A percentile compares a stretch with the other conserved stretches of the same genome.
phyloP scores from a whole-genome alignment of 495 filamentous ascomycete species.

The Xanthoparmelia taractica region DNA sequence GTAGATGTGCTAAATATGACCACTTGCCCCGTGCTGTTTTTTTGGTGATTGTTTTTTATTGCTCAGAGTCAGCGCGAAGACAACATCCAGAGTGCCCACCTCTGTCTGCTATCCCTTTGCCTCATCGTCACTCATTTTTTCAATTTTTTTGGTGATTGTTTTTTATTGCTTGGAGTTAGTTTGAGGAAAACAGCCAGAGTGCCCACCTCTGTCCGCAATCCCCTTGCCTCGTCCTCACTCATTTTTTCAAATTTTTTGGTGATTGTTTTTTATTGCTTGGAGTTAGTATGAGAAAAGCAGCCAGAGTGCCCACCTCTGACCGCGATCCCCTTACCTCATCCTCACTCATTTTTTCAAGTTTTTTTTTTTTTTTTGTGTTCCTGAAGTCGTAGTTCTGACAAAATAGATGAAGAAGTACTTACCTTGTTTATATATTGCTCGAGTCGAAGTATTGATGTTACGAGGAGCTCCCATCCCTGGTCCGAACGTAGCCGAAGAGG shows the following conservation, averaged over 20 bases:
- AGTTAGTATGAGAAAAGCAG: background rate
- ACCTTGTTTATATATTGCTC: background rate
- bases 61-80: background rate
- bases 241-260: conserved; percentile 9
- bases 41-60: conserved; percentile 20
- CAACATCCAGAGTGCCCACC: background rate
- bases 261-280: conserved; percentile 4
- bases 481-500: background rate
- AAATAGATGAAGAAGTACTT: background rate
- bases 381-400: conserved; percentile 4
- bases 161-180: conserved; percentile 1
- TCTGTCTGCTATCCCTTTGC: background rate
- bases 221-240: background rate
- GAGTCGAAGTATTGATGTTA: background rate
- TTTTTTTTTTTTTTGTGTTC: background rate
- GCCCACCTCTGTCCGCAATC: background rate
- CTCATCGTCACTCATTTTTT: background rate
- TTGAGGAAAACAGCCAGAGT: background rate
- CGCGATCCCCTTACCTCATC: background rate
- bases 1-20: background rate
- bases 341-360: conserved; percentile 5
- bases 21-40: conserved; percentile 6
- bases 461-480: background rate
- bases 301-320: conserved; percentile 2
- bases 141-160: conserved; percentile 5